These are phyloP conservation scores for Solanum pennellii DNA, from an alignment of 257 asterid genomes.

Conservation along the genomic window DNA sequence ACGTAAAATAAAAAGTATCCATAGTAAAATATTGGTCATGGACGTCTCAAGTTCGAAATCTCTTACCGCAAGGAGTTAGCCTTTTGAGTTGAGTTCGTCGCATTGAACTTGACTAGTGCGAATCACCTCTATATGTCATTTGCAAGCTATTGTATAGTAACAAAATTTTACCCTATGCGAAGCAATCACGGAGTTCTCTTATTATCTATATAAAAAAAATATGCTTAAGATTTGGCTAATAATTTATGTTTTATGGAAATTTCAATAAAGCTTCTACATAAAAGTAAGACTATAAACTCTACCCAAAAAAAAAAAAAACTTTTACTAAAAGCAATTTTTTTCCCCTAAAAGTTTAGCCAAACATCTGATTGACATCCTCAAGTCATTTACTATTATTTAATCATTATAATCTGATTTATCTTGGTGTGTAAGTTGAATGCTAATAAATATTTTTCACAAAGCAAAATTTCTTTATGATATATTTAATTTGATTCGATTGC, in stretches of 20 bases:
- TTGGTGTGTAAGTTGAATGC: neutral
- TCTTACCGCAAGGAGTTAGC: accelerated
- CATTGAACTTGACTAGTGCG: too few relatives aligned
- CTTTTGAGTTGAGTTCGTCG: too few relatives aligned
- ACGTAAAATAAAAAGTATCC: accelerated
- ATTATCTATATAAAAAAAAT: too few relatives aligned
- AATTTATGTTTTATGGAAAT: neutral
- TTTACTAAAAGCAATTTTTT: neutral
- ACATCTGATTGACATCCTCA: neutral
- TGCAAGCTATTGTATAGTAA: too few relatives aligned
- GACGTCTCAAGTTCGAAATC: too few relatives aligned
- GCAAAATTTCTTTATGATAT: neutral
- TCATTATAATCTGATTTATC: too few relatives aligned
- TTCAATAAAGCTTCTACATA: neutral
- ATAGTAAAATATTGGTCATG: too few relatives aligned
- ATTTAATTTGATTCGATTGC: accelerated
- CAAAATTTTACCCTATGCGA: too few relatives aligned
- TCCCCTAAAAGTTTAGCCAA: neutral
- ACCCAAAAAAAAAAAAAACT: neutral
- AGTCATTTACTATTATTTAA: neutral
- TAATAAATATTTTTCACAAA: neutral
- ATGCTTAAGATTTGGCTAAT: neutral
- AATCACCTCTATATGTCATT: too few relatives aligned
- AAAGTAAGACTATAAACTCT: neutral
- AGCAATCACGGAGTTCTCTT: accelerated